Percentiles rank a stretch among this genome's conserved stretches.
phyloP scores from a whole-genome alignment of 2,329 filamentous ascomycete species.

The Rhexocercosporidium sp. region DNA sequence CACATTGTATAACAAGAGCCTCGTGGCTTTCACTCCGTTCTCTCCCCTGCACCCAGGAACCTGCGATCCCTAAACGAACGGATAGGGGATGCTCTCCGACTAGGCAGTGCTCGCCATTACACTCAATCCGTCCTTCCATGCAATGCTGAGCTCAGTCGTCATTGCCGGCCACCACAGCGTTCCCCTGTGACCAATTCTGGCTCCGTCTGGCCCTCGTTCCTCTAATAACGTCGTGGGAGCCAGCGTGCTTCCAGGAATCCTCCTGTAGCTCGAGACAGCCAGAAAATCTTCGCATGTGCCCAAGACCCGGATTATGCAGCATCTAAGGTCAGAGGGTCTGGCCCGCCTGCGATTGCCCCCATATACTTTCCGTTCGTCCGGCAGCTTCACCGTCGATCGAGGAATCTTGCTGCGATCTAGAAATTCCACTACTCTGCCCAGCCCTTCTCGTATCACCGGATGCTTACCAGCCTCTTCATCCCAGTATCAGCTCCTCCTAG shows the following conservation, averaged over 20 bases:
- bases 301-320: neutral
- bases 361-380: neutral
- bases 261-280: neutral
- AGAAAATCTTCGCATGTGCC: neutral
- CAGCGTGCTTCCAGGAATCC: neutral
- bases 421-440: neutral
- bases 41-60: too few relatives aligned
- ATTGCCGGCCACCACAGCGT: neutral
- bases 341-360: neutral
- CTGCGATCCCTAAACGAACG: too few relatives aligned
- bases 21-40: too few relatives aligned
- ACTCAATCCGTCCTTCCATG: too few relatives aligned
- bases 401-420: neutral
- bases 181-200: neutral
- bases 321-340: neutral
- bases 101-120: too few relatives aligned
- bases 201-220: neutral
- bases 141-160: neutral
- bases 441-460: neutral
- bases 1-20: too few relatives aligned
- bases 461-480: neutral
- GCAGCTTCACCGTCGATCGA: conserved; percentile 2
- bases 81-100: too few relatives aligned
- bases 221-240: neutral
- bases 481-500: neutral